Percentiles rank a stretch among this genome's conserved stretches.
Conservation (phyloP, 2,329 filamentous ascomycete genomes). For the Bipolaris oryzae region DNA sequence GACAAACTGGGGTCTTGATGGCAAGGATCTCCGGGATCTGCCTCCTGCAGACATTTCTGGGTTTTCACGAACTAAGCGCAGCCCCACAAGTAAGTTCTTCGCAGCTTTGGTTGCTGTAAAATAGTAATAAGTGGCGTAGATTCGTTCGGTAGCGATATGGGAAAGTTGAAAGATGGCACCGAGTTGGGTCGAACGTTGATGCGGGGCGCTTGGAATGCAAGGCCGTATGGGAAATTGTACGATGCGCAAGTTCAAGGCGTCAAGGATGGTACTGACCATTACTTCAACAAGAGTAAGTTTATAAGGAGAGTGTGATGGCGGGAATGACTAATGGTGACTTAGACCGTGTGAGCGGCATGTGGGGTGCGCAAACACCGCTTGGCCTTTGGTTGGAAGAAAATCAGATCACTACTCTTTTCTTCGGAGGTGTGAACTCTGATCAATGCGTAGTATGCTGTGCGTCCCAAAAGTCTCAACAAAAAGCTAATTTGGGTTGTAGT, state of each 20-base stretch:
- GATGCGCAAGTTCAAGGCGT: conserved; percentile 29
- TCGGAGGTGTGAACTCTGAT: conserved; percentile 48
- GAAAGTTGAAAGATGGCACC: conserved; percentile 17
- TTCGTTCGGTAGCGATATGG: conserved; percentile 23
- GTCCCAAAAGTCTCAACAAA: conserved; percentile 1
- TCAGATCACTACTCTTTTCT: conserved; percentile 47
- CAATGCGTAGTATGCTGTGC: conserved; percentile 36
- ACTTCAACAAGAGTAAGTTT: conserved; percentile 36
- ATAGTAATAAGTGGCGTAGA: background rate
- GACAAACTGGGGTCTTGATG: conserved; percentile 47
- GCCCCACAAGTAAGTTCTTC: conserved; percentile 13
- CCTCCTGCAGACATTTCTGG: conserved; percentile 33
- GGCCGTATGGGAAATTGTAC: conserved; percentile 45
- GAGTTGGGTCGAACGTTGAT: conserved; percentile 41
- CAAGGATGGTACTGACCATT: conserved; percentile 21
- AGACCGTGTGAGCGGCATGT: conserved; percentile 45
- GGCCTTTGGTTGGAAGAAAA: conserved; percentile 43
- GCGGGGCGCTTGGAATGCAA: conserved; percentile 47
- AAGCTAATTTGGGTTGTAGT: background rate
- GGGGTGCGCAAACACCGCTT: conserved; percentile 43
- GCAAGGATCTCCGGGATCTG: conserved; percentile 41
- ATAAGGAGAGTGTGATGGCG: background rate
- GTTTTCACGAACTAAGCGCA: conserved; percentile 9
- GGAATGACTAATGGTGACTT: background rate
- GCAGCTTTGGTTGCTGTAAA: background rate